Evolutionary conservation across 2,329 filamentous ascomycete species (phyloP).

Genomic region (Mariannaea elegans): DNA sequence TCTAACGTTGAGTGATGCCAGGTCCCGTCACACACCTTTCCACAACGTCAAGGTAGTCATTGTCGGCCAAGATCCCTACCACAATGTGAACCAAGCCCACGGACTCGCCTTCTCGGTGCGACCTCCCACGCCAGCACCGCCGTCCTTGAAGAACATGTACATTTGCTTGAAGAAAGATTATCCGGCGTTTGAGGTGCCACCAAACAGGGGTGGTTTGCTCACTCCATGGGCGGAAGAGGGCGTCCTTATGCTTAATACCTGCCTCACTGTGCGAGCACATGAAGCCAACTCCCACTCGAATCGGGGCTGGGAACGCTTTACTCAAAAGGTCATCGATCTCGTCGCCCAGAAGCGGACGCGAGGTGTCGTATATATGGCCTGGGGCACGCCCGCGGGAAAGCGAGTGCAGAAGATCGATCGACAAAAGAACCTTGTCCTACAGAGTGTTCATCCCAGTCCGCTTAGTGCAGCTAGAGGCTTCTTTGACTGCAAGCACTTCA

Average conservation of each 20-base stretch:
- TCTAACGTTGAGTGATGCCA: slow-evolving; percentile 49
- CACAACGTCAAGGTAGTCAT: slow-evolving; percentile 91
- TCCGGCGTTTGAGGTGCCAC: slow-evolving; percentile 77
- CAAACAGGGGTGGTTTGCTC: slow-evolving; percentile 81
- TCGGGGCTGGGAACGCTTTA: slow-evolving; percentile 92
- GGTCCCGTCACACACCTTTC: slow-evolving; percentile 94
- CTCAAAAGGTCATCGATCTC: slow-evolving; percentile 88
- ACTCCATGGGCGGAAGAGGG: slow-evolving; percentile 95
- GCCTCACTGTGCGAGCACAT: slow-evolving; percentile 89
- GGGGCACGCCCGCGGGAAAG: slow-evolving; percentile 87
- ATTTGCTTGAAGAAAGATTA: slow-evolving; percentile 88
- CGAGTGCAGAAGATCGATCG: slow-evolving; percentile 78
- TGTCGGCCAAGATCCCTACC: slow-evolving; percentile 95
- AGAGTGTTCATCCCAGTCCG: slow-evolving; percentile 93
- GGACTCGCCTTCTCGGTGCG: slow-evolving; percentile 96
- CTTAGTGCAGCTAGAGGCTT: slow-evolving; percentile 85
- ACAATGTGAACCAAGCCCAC: slow-evolving; percentile 94
- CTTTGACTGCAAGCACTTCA: slow-evolving; percentile 85
- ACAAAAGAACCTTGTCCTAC: slow-evolving; percentile 81
- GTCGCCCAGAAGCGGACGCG: slow-evolving; percentile 78
- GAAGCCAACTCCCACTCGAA: slow-evolving; percentile 86
- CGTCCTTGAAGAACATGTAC: slow-evolving; percentile 94
- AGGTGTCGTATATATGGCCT: slow-evolving; percentile 94
- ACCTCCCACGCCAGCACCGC: slow-evolving; percentile 86
- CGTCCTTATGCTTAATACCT: slow-evolving; percentile 93